These are phyloP conservation scores for Tritrichomonas foetus DNA, from an alignment of 208 protist species.

Conservation along the genomic window DNA sequence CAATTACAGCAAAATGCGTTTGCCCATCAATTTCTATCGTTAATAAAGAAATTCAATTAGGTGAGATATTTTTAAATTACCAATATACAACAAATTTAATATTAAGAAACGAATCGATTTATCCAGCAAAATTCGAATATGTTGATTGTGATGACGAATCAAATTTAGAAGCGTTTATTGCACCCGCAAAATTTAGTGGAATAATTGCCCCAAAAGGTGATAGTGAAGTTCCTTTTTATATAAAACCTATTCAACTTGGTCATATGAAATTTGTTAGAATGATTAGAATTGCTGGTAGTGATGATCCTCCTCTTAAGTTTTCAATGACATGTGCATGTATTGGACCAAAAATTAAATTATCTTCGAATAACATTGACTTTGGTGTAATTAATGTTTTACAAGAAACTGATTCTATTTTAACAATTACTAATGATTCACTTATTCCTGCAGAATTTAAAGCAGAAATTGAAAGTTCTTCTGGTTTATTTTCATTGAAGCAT, in stretches of 20 bases:
- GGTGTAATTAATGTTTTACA: neutral
- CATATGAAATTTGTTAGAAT: neutral
- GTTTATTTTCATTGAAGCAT: neutral
- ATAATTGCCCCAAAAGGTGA: neutral
- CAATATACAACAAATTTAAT: neutral
- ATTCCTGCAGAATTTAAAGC: neutral
- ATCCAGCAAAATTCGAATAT: conserved; percentile 22
- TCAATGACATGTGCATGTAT: neutral
- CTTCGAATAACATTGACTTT: neutral
- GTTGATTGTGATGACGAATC: neutral
- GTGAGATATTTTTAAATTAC: neutral
- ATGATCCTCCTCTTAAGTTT: neutral
- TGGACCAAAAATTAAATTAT: neutral
- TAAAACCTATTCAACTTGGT: neutral
- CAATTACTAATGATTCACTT: neutral
- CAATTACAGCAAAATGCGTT: neutral
- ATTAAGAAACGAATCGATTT: neutral
- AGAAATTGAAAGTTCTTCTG: neutral
- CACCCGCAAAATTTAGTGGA: neutral
- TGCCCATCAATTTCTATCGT: neutral
- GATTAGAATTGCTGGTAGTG: neutral
- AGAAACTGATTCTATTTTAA: neutral
- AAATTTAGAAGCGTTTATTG: neutral
- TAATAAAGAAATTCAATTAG: neutral
- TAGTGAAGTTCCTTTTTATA: neutral